Evolutionary conservation across 345 rosid species (phyloP), one percentile per base, ranked within the genome.

Genomic region (Eutrema yunnanense): DNA sequence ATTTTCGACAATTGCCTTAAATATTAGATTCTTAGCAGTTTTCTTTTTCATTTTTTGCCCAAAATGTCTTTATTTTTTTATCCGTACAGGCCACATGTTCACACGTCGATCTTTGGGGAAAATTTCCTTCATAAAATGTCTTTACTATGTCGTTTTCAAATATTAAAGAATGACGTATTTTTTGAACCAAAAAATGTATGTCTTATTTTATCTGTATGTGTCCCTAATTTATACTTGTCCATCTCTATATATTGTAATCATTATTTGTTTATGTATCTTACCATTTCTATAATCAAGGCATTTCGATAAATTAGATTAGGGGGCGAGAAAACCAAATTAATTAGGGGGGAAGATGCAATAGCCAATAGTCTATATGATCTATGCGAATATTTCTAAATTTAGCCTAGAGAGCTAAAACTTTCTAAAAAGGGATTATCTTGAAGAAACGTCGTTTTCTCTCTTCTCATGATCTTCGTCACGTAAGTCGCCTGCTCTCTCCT

Each of bases 21-120:
- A 68, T 75, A 58, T 75, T 75, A 53, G 74, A 70, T 48, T 57
- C 34, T 53, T 61, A 10, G 36, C 40, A 69, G 46, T 75, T 51
- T 40, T 49, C 14, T 9, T 37, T 54, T 16, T 10, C 2, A 1
- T 50, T 49, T 61, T 65, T 65, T 44, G 11, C 58, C 19, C 33
- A 51, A 49, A 43, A 10, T 26, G 30, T 59, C 9, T 49, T 43
- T 40, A 55, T 19, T 49, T 66, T 47, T 60, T 74, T 49, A 57
- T 73, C 26, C 73, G 78, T 74, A 74, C 73, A 74, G 30, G 38
- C 48, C 74, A 69, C 79, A 62, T 67, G 79, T 61, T 60, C 57
- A 68, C 74, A 68, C 69, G 74, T 60, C 53, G 44, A 74, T 75
- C 22, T 60, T 68, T 69, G 42, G 16, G 22, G 2, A 68, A 61